A percentile compares a stretch with the other conserved stretches of the same genome.
These are phyloP conservation scores for Sordariomycetes sp. DNA, from an alignment of 2,329 filamentous ascomycete species.

Conservation along the genomic window DNA sequence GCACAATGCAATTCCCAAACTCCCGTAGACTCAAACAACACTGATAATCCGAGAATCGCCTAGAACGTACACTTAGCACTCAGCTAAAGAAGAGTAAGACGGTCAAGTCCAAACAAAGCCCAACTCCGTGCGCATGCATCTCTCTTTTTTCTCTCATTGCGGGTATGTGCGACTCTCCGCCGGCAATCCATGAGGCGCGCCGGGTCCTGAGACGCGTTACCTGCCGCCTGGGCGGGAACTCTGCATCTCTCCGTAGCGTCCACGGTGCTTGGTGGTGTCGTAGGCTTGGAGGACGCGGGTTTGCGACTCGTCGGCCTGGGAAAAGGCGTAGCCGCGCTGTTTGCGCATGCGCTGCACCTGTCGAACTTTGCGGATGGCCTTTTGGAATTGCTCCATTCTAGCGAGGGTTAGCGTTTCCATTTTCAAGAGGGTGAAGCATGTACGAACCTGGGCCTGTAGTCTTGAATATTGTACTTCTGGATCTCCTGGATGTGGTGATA, in stretches of 20 bases:
- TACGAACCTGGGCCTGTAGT: slow-evolving; percentile 84
- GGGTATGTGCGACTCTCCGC: no score
- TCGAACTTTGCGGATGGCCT: slow-evolving; percentile 94
- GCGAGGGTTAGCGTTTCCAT: neutral
- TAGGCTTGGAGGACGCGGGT: slow-evolving; percentile 94
- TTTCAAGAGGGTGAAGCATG: neutral
- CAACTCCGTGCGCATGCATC: no score
- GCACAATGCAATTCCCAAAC: no score
- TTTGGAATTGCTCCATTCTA: slow-evolving; percentile 99
- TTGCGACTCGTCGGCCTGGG: slow-evolving; percentile 92
- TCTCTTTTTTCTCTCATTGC: no score
- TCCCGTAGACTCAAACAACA: no score
- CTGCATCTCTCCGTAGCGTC: slow-evolving; percentile 92
- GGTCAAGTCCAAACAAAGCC: no score
- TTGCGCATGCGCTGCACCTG: slow-evolving; percentile 99
- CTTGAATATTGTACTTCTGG: slow-evolving; percentile 99
- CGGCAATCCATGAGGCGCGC: neutral
- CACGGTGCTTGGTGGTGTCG: slow-evolving; percentile 87
- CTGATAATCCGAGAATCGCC: no score
- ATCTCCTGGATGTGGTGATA: slow-evolving; percentile 99
- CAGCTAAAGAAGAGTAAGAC: no score
- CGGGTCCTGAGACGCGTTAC: neutral
- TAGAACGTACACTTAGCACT: no score
- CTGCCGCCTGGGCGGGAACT: slow-evolving; percentile 23
- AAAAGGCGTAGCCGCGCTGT: slow-evolving; percentile 96